Evolutionary conservation across 768 basidiomycete species (phyloP), one percentile per base, ranked within the genome.

Genomic region (Amanita muscaria): DNA sequence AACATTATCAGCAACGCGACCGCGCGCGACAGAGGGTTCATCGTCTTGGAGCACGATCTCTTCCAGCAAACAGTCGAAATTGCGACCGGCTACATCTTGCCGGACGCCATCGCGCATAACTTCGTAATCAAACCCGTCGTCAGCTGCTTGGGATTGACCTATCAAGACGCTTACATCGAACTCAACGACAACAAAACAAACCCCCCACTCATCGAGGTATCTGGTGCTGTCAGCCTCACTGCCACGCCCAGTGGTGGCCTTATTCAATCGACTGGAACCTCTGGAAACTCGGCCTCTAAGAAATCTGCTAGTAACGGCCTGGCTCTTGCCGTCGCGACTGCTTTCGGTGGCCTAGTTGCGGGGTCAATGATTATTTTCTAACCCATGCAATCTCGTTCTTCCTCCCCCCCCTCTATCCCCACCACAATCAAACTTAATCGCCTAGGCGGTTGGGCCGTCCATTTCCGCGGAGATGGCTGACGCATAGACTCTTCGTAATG

Each of bases 11-110:
- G 62, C 37, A 82, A 80, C 53, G 81, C 73, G 6, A 63, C 77
- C 2, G 55, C 60, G 19, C 65, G 85, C 45, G 50, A 70, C 54
- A 76, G 61, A n/a, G 91, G 91, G 9, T 94, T 94, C 71, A 88
- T 94, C 54, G 84, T 88, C 40, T 73, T 94, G 27, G 86, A 88
- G 60, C 84, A 88, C 59, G 89, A 91, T 62, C 70, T 90, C 25
- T 91, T 88, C 70, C 78, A 82, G 61, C 82, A 90, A 59, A 72
- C 80, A 1, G 88, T 91, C 34, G 84, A 91, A 49, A 72, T 92
- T 16, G 88, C 89, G 3, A 83, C 83, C 30, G 88, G 85, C 29
- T 91, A 91, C 66, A 79, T 91, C 56, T 72, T 91, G 12, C 89
- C 89, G 2, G 78, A 80, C 55, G 89, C 86, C 5, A 65, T 88